Evolutionary conservation across 2,329 filamentous ascomycete genomes (phyloP).

Genomic region (Calonectria naviculata): DNA sequence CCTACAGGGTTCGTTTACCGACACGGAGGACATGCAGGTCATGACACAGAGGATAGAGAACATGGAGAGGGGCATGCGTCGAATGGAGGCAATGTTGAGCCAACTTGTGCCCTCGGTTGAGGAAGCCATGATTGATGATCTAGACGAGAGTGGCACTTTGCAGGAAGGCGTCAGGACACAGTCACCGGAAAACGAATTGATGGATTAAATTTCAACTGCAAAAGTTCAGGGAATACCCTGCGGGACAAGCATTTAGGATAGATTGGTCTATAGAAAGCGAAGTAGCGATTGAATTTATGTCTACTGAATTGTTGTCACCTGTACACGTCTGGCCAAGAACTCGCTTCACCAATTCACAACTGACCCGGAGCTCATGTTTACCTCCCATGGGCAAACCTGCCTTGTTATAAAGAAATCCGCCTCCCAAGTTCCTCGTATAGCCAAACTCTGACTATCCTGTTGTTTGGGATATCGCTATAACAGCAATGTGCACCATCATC

Average conservation of each 20-base stretch:
- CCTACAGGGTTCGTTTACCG: conserved; percentile 60
- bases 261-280: neutral
- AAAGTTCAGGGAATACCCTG: neutral
- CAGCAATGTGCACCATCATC: conserved; percentile 59
- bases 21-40: conserved; percentile 57
- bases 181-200: conserved; percentile 40
- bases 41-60: conserved; percentile 57
- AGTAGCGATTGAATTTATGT: neutral
- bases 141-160: conserved; percentile 44
- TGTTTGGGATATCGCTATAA: neutral
- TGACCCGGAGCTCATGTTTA: neutral
- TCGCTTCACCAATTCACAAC: neutral
- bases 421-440: too few species aligned
- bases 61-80: conserved; percentile 61
- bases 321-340: neutral
- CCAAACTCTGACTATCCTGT: too few species aligned
- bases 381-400: neutral
- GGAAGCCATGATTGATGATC: conserved; percentile 38
- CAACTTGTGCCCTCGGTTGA: conserved; percentile 48
- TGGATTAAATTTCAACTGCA: conserved; percentile 17
- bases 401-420: neutral
- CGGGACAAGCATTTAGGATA: neutral
- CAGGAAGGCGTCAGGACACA: conserved; percentile 42
- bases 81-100: conserved; percentile 60
- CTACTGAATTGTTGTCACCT: neutral